Evolutionary conservation across 352 stramenopile species (phyloP).

Genomic region (Phytophthora macrochlamydospora): DNA sequence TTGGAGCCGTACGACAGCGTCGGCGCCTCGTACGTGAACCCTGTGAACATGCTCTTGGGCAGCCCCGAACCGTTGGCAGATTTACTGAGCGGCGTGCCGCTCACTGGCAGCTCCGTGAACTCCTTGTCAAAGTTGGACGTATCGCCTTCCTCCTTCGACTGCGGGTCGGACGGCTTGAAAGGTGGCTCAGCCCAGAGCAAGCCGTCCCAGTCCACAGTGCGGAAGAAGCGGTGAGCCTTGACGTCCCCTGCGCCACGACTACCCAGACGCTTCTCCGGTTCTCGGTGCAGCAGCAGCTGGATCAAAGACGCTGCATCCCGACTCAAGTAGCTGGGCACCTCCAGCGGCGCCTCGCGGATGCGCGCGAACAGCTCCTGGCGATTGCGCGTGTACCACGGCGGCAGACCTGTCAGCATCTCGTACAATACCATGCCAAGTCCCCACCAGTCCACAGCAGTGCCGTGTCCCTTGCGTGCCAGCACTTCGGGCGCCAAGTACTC

Average conservation of each 20-base stretch:
- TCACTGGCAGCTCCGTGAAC: constrained; percentile 89
- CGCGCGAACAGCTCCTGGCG: constrained; percentile 81
- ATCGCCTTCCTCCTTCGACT: constrained; percentile 86
- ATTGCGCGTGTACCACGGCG: constrained; percentile 89
- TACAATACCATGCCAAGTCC: constrained; percentile 90
- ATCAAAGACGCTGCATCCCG: constrained; percentile 79
- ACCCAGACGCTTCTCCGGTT: constrained; percentile 86
- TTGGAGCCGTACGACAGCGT: constrained; percentile 85
- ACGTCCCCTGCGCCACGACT: constrained; percentile 78
- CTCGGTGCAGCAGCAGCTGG: constrained; percentile 78
- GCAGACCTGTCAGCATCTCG: constrained; percentile 89
- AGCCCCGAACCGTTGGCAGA: constrained; percentile 59
- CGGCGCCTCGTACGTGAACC: constrained; percentile 88
- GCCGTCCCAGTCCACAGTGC: constrained; percentile 84
- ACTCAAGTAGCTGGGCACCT: constrained; percentile 82
- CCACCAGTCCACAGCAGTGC: constrained; percentile 91
- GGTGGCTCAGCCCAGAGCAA: constrained; percentile 86
- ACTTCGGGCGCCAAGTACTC: constrained; percentile 91
- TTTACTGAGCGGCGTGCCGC: constrained; percentile 78
- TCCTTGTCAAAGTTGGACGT: constrained; percentile 92
- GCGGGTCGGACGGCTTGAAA: constrained; percentile 84
- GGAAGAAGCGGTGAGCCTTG: constrained; percentile 90
- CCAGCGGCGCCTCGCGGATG: constrained; percentile 80
- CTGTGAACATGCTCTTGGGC: constrained; percentile 85
- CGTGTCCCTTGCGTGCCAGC: constrained; percentile 78